These are phyloP conservation scores for Diplodia scrobiculata DNA, from an alignment of 2,329 filamentous ascomycete species.

Conservation along the genomic window DNA sequence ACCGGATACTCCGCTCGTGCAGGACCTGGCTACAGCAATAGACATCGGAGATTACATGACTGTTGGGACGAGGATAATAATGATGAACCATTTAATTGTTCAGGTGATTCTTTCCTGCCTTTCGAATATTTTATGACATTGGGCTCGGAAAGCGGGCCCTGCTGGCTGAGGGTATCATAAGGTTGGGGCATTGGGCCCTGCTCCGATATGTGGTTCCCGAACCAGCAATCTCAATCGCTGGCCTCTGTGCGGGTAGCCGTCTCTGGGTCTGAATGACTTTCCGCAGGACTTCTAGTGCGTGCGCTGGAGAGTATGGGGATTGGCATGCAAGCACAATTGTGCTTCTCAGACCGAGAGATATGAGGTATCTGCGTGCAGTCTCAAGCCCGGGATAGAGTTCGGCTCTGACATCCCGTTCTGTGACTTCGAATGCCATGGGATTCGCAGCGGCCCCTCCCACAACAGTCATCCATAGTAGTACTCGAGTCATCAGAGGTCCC, in stretches of 20 bases:
- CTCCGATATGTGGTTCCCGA: neutral
- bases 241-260: neutral
- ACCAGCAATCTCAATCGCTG: neutral
- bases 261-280: constrained; percentile 1
- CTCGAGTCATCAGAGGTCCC: constrained; percentile 20
- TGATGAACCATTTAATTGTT: neutral
- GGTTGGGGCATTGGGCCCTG: neutral
- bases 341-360: constrained; percentile 8
- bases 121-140: neutral
- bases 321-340: constrained; percentile 21
- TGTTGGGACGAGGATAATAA: neutral
- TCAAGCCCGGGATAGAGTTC: constrained; percentile 14
- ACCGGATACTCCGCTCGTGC: neutral
- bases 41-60: constrained; percentile 1
- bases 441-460: constrained; percentile 16
- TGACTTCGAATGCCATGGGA: neutral
- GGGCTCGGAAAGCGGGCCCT: neutral
- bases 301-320: constrained; percentile 9
- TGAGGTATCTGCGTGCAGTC: constrained; percentile 10
- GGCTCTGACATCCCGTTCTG: neutral
- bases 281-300: constrained; percentile 9
- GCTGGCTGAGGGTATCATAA: neutral
- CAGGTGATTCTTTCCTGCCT: neutral
- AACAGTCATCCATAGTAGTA: constrained; percentile 3
- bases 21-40: neutral